Conservation (phyloP, 257 asterid species). For the Ilex asprella region DNA sequence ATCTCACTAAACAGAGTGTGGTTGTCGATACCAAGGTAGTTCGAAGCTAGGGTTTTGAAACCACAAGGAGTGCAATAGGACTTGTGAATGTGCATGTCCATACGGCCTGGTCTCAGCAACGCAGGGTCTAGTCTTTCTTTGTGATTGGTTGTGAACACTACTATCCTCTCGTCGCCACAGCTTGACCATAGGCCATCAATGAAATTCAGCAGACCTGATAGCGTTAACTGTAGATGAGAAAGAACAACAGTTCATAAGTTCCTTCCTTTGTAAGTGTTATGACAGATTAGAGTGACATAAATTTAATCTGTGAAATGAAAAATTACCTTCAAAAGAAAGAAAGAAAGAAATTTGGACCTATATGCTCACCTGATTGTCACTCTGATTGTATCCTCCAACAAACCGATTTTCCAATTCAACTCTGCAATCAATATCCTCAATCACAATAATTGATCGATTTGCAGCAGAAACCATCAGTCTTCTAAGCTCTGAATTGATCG, state of each 20-base stretch:
- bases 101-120: conserved; percentile 51
- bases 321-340: neutral
- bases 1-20: conserved; percentile 19
- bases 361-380: no score
- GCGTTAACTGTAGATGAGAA: conserved; percentile 10
- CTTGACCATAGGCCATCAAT: conserved; percentile 1
- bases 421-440: conserved; percentile 44
- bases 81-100: conserved; percentile 61
- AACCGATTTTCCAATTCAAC: conserved; percentile 24
- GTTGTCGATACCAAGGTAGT: conserved; percentile 26
- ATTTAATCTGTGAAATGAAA: no score
- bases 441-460: conserved; percentile 38
- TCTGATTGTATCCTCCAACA: no score
- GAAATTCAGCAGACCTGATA: neutral
- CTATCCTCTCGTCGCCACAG: conserved; percentile 7
- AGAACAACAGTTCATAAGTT: conserved; percentile 9
- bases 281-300: neutral
- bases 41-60: conserved; percentile 29
- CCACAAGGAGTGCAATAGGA: conserved; percentile 41
- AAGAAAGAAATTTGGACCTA: neutral
- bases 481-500: conserved; percentile 30
- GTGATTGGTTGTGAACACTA: conserved; percentile 56
- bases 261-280: conserved; percentile 1
- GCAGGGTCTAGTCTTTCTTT: conserved; percentile 50
- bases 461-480: conserved; percentile 28